Base-by-base conservation (phyloP, 768 basidiomycete genomes). In the Chalciporus chontae region DNA sequence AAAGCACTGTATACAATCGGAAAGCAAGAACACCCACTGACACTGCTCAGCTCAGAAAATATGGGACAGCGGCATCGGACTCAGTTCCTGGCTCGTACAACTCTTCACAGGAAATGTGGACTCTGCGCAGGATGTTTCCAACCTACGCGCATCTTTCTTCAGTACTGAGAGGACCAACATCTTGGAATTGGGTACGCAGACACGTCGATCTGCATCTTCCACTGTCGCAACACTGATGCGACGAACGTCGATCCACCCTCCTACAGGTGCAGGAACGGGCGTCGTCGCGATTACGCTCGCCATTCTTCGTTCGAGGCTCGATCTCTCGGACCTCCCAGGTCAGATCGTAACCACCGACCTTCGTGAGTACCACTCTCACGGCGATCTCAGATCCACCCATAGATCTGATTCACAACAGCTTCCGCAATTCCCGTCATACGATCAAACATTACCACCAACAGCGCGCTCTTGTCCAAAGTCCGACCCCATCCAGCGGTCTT, bases 1-100 rank as follows among this genome's bases (percentile, higher is more conserved):
- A 39, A 4, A 10, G 11, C 11, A 17, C 31, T 32, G 8, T 32
- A 8, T 14, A 10, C 32, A 11, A 1, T 32, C 11, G 14, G 32
- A 15, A 14, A 5, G 11, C 5, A 32, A 14, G 13, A 29, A 44
- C 19, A 43, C 31, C 21, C 45, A 24, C 41, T 49, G 19, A 57
- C 46, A 19, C 38, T 42, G 48, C 62, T 65, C 46, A 55, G 54
- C 32, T 23, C 71, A 95, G 94, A 95, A 95, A 91, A 79, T 95
- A 47, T 96, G 94, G 94, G 93, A 95, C 64, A 94, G 92, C 38
- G 94, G 94, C 2, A 76, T 95, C 41, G 92, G 89, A 6, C 70
- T 94, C 17, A 84, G 87, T 50, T 79, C 90, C 3, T 94, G 89
- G 89, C 71, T 95, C 4, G 71, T 78, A 1, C 63, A 51, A 24